Base-by-base conservation (phyloP, 768 basidiomycete species). In the Exsudoporus frostii region DNA sequence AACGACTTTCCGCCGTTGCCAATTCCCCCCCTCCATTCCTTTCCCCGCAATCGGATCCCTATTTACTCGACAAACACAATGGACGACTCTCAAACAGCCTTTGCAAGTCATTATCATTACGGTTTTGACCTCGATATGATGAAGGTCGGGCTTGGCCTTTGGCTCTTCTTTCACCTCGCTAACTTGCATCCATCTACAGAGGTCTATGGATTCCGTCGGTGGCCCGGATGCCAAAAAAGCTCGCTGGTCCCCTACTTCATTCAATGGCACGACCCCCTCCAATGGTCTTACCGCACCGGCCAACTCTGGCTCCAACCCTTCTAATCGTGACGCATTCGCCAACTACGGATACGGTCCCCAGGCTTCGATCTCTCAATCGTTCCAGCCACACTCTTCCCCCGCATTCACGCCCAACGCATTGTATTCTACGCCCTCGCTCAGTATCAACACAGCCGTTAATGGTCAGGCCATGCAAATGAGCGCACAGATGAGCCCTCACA, bases 191-290 rank as follows among this genome's bases (percentile, higher is more conserved):
- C 20, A 14, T 34, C n/a, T 13, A 5, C 72, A 93, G 91, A 85
- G 91, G 73, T 85, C 91, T 48, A 91, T 92, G 82, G 92, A 92
- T 72, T 68, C 86, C 68, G 79, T 83, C 60, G 85, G 84, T 63
- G 89, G 87, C 64, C 88, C 88, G 59, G 89, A 90, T 72, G 79
- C 86, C 50, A 93, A 93, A 81, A 93, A 93, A 73, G 85, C 91
- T 53, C 88, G 91, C 61, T 92, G 90, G 90, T 90, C 88, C 27
- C 88, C 89, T 48, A 84, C 79, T 46, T 83, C 77, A 24, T 73
- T 74, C 60, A 68, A 64, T 29, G 65, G 68, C 48, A 61, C 68
- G 29, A 68, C 67, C 54, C 65, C 69, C 41, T 57, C 66, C 20
- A 72, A 70, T 51, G 74, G 74, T 49, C 77, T 66, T 50, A 57